These are phyloP conservation scores for Stagonosporopsis vannaccii DNA, from an alignment of 2,329 filamentous ascomycete species.

Conservation along the genomic window DNA sequence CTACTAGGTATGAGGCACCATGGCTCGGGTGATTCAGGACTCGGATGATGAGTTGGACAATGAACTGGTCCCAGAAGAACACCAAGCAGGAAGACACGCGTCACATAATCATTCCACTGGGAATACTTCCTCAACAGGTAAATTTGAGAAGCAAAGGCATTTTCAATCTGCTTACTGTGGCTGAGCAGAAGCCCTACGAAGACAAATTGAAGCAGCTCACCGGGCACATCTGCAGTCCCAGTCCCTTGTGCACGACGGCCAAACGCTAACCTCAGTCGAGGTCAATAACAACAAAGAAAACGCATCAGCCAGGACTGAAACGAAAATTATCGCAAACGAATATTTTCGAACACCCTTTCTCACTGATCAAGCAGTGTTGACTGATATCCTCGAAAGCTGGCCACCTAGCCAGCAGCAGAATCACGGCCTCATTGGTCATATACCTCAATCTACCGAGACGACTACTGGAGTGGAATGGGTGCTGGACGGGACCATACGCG, in stretches of 20 bases:
- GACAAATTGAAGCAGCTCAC: conserved; percentile 35
- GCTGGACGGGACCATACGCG: conserved; percentile 44
- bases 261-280: background rate
- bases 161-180: background rate
- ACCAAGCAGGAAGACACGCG: conserved; percentile 26
- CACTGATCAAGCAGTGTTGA: conserved; percentile 23
- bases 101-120: conserved; percentile 19
- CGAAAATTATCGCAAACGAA: background rate
- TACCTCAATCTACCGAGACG: background rate
- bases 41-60: conserved; percentile 49
- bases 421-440: background rate
- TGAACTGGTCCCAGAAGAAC: conserved; percentile 28
- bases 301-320: background rate
- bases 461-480: conserved; percentile 22
- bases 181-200: conserved; percentile 7
- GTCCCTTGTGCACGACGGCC: conserved; percentile 12
- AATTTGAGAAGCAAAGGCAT: background rate
- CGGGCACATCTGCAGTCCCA: conserved; percentile 32
- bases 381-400: conserved; percentile 17
- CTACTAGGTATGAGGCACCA: conserved; percentile 16
- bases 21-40: conserved; percentile 45
- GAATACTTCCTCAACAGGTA: conserved; percentile 15
- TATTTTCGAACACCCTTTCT: too few relatives aligned
- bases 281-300: background rate
- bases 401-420: background rate